These are phyloP conservation scores for Potentilla sterilis DNA, from an alignment of 306 rosid species.

Conservation along the genomic window DNA sequence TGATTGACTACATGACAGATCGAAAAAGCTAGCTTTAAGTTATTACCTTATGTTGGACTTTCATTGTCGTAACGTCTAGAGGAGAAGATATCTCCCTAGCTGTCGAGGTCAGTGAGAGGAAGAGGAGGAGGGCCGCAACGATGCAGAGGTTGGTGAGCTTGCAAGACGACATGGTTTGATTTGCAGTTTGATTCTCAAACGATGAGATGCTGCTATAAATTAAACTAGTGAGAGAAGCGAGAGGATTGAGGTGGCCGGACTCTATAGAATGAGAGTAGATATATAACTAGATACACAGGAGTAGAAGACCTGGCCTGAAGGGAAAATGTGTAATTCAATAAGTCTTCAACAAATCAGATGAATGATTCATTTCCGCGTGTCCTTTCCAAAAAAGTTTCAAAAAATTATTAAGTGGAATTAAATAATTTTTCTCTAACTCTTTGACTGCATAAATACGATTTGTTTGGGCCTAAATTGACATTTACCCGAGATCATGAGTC, in stretches of 20 bases:
- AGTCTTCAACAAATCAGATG: too few relatives aligned
- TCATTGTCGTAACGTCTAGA: slow-evolving; percentile 20
- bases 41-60: slow-evolving; percentile 36
- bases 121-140: slow-evolving; percentile 21
- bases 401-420: too few relatives aligned
- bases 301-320: too few relatives aligned
- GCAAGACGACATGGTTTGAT: slow-evolving; percentile 35
- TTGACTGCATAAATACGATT: too few relatives aligned
- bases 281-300: too few relatives aligned
- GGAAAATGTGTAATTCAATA: too few relatives aligned
- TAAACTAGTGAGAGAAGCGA: neutral
- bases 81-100: slow-evolving; percentile 30
- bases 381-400: too few relatives aligned
- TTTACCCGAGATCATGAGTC: too few relatives aligned
- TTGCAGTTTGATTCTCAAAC: neutral
- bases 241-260: neutral
- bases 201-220: neutral
- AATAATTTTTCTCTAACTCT: too few relatives aligned
- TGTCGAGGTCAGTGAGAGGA: slow-evolving; percentile 10
- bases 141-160: slow-evolving; percentile 40
- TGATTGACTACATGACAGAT: neutral
- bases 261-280: neutral
- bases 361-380: too few relatives aligned
- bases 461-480: too few relatives aligned
- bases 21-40: neutral